Evolutionary conservation across 2,329 filamentous ascomycete genomes (phyloP).

Genomic region (Lecanicillium sp.): DNA sequence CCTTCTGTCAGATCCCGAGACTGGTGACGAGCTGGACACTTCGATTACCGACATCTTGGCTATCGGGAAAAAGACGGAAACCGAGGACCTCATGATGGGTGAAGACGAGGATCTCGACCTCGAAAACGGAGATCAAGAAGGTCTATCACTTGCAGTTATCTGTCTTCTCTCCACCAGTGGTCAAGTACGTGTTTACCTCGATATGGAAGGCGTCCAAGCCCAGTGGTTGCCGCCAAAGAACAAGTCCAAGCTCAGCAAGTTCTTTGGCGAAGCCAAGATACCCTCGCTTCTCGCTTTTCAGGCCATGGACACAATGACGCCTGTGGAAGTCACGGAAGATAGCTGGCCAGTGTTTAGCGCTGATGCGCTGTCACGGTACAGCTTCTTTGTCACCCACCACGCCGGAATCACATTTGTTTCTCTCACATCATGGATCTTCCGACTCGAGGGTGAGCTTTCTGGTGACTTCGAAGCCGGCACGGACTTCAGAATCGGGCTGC

Average conservation of each 20-base stretch:
- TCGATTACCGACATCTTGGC: slow-evolving; percentile 56
- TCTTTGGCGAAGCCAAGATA: slow-evolving; percentile 31
- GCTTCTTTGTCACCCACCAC: slow-evolving; percentile 56
- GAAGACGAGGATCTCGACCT: slow-evolving; percentile 57
- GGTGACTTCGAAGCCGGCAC: slow-evolving; percentile 51
- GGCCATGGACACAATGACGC: slow-evolving; percentile 53
- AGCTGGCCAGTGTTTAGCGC: slow-evolving; percentile 58
- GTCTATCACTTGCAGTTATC: slow-evolving; percentile 53
- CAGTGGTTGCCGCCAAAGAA: slow-evolving; percentile 57
- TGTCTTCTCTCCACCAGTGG: slow-evolving; percentile 57
- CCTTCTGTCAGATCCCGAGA: slow-evolving; percentile 47
- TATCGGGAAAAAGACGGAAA: slow-evolving; percentile 57
- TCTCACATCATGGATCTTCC: slow-evolving; percentile 57
- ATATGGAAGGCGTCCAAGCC: slow-evolving; percentile 57
- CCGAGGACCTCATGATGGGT: slow-evolving; percentile 55
- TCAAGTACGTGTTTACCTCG: slow-evolving; percentile 55
- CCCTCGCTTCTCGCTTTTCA: slow-evolving; percentile 56
- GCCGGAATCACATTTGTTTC: slow-evolving; percentile 56
- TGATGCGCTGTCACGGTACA: slow-evolving; percentile 57
- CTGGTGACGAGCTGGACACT: slow-evolving; percentile 51
- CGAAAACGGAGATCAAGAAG: slow-evolving; percentile 51
- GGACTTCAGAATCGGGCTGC: slow-evolving; percentile 55
- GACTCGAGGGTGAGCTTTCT: slow-evolving; percentile 55
- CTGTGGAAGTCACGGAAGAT: slow-evolving; percentile 48
- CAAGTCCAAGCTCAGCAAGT: slow-evolving; percentile 40